Evolutionary conservation across 192 early-diverging fungal species (phyloP), one percentile per base, ranked within the genome.

Genomic region (Mortierella claussenii): DNA sequence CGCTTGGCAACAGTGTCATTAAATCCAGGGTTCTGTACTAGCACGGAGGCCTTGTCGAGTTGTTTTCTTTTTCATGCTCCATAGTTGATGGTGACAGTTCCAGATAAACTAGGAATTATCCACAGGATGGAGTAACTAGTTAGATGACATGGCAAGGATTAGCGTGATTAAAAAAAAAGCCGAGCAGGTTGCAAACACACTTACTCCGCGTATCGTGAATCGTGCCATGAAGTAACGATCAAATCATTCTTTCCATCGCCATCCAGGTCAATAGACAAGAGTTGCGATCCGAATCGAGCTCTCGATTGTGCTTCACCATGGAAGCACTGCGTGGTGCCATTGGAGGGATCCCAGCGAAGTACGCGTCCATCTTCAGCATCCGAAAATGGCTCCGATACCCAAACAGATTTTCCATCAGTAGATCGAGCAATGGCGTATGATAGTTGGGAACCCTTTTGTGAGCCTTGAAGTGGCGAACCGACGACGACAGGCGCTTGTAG

Each of bases 161-260:
- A 24, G 12, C 3, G 34, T 40, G n/a, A 8, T n/a, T n/a, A n/a
- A n/a, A 52, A 52, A 52, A 30, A 32, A 12, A 53, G 51, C 13
- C 53, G 15, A 9, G 10, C 5, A 37, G 10, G 24, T 5, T 28
- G 7, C 27, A 13, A 21, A 49, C 15, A 49, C 1, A 60, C 58
- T 47, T 60, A 60, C 57, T 45, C 45, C 12, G 58, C 58, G 36
- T 60, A 60, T 49, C 32, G 45, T 11, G 58, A 60, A 17, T 60
- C 58, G 32, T 49, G 58, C 31, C 18, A 60, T 24, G 57, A 60
- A 2, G 40, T 60, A 12, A 60, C 21, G 5, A 47, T 24, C 3
- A 47, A 13, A 47, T 60, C 58, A 44, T 47, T 46, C 31, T 60
- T 60, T 3, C 44, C 46, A 24, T 60, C 45, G 4, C 17, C 30